phyloP scores from a whole-genome alignment of 192 early-diverging fungal species.

The Podila verticillata region DNA sequence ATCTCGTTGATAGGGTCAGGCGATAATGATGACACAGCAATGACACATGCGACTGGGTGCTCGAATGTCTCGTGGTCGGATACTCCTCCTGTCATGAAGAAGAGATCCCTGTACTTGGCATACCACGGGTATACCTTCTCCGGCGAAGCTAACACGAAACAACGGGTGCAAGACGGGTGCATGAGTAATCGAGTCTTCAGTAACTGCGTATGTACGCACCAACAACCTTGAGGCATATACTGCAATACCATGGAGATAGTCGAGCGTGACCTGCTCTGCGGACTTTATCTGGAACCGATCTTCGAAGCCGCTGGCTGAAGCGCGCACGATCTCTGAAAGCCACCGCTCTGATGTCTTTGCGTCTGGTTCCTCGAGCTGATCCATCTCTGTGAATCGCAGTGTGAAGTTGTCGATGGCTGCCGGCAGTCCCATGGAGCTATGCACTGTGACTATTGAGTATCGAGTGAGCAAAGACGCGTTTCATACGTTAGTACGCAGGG shows the following conservation, averaged over 20 bases:
- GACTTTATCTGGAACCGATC: slow-evolving; percentile 48
- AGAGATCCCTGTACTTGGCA: slow-evolving; percentile 70
- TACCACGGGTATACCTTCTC: slow-evolving; percentile 88
- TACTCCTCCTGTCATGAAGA: slow-evolving; percentile 69
- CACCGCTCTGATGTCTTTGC: slow-evolving; percentile 55
- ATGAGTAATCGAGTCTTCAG: neutral
- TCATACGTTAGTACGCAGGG: too few species aligned
- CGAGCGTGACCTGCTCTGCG: slow-evolving; percentile 55
- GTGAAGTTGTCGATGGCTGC: slow-evolving; percentile 69
- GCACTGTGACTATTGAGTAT: slow-evolving; percentile 56
- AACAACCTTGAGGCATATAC: neutral
- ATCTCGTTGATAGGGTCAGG: slow-evolving; percentile 81
- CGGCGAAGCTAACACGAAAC: slow-evolving; percentile 43
- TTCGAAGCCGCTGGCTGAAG: slow-evolving; percentile 13
- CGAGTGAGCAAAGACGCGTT: neutral
- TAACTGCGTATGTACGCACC: neutral
- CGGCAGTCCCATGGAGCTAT: slow-evolving; percentile 70
- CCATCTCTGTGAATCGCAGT: slow-evolving; percentile 69
- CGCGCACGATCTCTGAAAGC: slow-evolving; percentile 58
- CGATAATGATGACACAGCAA: slow-evolving; percentile 69
- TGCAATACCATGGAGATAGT: slow-evolving; percentile 54
- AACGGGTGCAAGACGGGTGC: neutral
- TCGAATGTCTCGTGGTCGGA: slow-evolving; percentile 95
- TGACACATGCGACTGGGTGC: slow-evolving; percentile 91
- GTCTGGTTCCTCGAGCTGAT: slow-evolving; percentile 63